These are phyloP conservation scores for Extremus antarcticus DNA, from an alignment of 495 filamentous ascomycete genomes.

Conservation along the genomic window DNA sequence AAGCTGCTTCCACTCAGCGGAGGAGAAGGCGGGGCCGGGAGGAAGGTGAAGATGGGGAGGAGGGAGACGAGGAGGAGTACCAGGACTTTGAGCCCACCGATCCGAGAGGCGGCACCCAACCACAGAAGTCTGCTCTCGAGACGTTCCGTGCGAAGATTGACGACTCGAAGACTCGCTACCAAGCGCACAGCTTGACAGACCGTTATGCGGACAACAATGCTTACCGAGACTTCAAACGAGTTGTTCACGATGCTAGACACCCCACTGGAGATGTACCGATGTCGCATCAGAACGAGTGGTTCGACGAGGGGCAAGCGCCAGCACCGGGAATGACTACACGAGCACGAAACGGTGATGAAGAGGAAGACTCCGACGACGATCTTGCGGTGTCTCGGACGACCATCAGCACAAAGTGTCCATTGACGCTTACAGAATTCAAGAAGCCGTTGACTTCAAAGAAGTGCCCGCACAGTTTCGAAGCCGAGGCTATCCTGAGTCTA, in stretches of 20 bases:
- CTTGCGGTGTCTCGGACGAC: constrained; percentile 59
- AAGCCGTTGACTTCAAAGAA: constrained; percentile 65
- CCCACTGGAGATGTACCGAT: constrained; percentile 51
- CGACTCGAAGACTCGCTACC: constrained; percentile 25
- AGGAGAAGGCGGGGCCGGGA: not conserved
- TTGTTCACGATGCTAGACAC: constrained; percentile 66
- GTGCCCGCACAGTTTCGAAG: constrained; percentile 79
- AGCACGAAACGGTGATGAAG: constrained; percentile 25
- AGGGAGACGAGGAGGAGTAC: constrained; percentile 19
- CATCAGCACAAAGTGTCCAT: constrained; percentile 63
- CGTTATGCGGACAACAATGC: constrained; percentile 65
- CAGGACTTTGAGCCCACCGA: constrained; percentile 21
- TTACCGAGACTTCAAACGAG: constrained; percentile 66
- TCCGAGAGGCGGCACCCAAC: constrained; percentile 12
- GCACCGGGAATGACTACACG: constrained; percentile 28
- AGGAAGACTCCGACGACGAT: constrained; percentile 55
- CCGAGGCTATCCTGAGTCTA: constrained; percentile 55
- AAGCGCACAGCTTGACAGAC: constrained; percentile 18
- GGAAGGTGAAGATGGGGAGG: constrained; percentile 13
- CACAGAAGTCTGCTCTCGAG: constrained; percentile 12
- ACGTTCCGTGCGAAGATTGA: constrained; percentile 21
- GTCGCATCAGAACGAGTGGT: constrained; percentile 64
- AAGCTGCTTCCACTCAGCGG: constrained; percentile 9
- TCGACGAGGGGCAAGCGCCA: constrained; percentile 33
- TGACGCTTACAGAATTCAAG: constrained; percentile 63